A percentile compares a stretch with the other conserved stretches of the same genome.
phyloP scores from a whole-genome alignment of 2,329 filamentous ascomycete genomes.

The Talaromyces funiculosus region DNA sequence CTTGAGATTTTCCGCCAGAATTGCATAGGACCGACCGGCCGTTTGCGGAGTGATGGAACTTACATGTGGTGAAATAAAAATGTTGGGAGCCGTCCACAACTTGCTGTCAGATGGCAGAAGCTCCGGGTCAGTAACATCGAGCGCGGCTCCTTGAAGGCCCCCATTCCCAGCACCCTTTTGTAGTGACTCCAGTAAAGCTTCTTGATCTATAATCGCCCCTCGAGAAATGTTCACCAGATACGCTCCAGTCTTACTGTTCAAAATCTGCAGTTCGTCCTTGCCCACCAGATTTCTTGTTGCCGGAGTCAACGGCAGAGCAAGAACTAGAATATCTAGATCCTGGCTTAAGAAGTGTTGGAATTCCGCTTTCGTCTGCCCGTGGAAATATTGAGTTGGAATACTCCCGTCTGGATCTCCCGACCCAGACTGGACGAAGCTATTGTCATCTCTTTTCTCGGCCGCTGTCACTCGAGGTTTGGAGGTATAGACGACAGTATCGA shows the following conservation, averaged over 20 bases:
- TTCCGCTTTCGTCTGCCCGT: slow-evolving; percentile 48
- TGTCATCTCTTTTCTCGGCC: neutral
- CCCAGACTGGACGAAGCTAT: slow-evolving; percentile 57
- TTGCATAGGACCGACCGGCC: neutral
- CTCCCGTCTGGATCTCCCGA: slow-evolving; percentile 56
- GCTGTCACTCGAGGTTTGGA: slow-evolving; percentile 59
- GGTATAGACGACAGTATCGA: slow-evolving; percentile 70
- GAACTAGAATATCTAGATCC: slow-evolving; percentile 52
- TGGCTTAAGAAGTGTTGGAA: slow-evolving; percentile 52
- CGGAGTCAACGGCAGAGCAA: slow-evolving; percentile 54
- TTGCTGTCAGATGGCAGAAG: slow-evolving; percentile 63
- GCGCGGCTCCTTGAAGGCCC: slow-evolving; percentile 59
- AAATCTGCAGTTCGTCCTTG: slow-evolving; percentile 48
- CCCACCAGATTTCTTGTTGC: slow-evolving; percentile 51
- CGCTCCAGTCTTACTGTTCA: slow-evolving; percentile 46
- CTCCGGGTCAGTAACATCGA: slow-evolving; percentile 77
- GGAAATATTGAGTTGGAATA: slow-evolving; percentile 54
- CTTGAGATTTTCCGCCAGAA: neutral
- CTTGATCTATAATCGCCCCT: slow-evolving; percentile 57
- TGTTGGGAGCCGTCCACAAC: slow-evolving; percentile 64
- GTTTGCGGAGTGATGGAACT: slow-evolving; percentile 32
- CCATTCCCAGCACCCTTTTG: slow-evolving; percentile 30
- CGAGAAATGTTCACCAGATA: slow-evolving; percentile 69
- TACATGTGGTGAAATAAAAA: slow-evolving; percentile 63
- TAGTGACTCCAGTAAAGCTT: slow-evolving; percentile 59